Conservation (phyloP, 2,329 filamentous ascomycete genomes). For the Erysiphe neolycopersici region DNA sequence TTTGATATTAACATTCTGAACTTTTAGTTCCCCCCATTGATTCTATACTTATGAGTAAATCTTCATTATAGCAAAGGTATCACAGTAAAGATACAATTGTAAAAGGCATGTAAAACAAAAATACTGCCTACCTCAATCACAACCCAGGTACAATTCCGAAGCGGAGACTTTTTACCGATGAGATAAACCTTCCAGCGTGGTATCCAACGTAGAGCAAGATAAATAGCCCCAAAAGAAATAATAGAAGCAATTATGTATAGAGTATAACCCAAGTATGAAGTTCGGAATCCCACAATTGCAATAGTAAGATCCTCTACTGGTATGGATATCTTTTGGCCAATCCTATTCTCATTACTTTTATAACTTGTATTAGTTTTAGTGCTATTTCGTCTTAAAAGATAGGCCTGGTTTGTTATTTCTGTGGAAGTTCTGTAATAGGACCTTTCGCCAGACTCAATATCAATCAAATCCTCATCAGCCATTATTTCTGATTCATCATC, state of each 20-base stretch:
- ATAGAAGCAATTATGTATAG: slow-evolving; percentile 46
- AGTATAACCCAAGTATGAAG: slow-evolving; percentile 39
- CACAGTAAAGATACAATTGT: not conserved
- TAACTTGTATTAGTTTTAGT: slow-evolving; percentile 39
- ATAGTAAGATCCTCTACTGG: slow-evolving; percentile 82
- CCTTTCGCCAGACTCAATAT: slow-evolving; percentile 14
- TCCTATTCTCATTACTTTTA: slow-evolving; percentile 30
- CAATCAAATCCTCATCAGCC: slow-evolving; percentile 11
- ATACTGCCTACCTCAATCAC: slow-evolving; percentile 44
- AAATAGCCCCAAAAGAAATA: slow-evolving; percentile 49
- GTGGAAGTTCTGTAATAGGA: slow-evolving; percentile 34
- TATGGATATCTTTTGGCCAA: slow-evolving; percentile 81
- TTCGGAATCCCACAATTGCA: slow-evolving; percentile 74
- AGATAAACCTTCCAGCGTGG: slow-evolving; percentile 64
- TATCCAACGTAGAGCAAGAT: slow-evolving; percentile 69
- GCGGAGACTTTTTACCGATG: slow-evolving; percentile 37
- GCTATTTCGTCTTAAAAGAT: slow-evolving; percentile 48
- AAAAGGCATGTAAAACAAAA: not conserved
- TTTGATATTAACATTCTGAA: slow-evolving; percentile 36
- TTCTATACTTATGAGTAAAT: slow-evolving; percentile 28
- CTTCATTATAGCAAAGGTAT: not conserved
- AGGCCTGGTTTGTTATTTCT: slow-evolving; percentile 27
- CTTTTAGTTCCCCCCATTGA: slow-evolving; percentile 77
- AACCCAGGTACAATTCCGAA: slow-evolving; percentile 66
- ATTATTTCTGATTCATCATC: slow-evolving; percentile 16